Evolutionary conservation across 139 green algal genomes (phyloP).

Genomic region (Ettlia oleoabundans): DNA sequence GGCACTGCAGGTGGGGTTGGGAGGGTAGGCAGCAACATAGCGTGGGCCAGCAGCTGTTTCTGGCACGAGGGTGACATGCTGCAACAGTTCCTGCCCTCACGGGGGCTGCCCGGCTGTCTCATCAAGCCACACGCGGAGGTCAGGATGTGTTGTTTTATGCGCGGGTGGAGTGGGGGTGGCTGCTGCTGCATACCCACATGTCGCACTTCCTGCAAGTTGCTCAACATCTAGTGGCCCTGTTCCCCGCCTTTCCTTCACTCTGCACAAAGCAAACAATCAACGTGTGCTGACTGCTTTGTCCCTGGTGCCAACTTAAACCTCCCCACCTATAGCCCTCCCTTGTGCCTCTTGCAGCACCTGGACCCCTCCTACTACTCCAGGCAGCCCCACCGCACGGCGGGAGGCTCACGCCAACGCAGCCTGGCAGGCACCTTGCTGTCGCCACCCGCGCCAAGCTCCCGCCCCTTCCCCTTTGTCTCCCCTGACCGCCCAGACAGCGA

Average conservation of each 20-base stretch:
- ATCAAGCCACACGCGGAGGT: too few species aligned
- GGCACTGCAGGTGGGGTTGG: conserved; percentile 13
- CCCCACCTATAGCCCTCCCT: background rate
- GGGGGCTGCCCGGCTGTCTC: too few species aligned
- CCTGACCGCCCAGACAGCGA: conserved; percentile 11
- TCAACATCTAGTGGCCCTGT: too few species aligned
- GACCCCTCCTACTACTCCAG: conserved; percentile 40
- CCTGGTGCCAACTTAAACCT: background rate
- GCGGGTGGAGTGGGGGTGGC: too few species aligned
- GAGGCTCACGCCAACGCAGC: background rate
- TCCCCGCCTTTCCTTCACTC: too few species aligned
- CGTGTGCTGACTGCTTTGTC: too few species aligned
- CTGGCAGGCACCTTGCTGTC: conserved; percentile 14
- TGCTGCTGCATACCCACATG: too few species aligned
- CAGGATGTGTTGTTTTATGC: too few species aligned
- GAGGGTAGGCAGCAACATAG: background rate
- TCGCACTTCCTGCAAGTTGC: too few species aligned
- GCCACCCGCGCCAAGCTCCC: background rate
- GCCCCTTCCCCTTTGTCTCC: conserved; percentile 33
- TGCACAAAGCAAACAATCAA: too few species aligned
- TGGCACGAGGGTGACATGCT: too few species aligned
- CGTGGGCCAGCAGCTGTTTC: background rate
- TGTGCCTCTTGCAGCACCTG: conserved; percentile 18
- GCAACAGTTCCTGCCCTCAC: too few species aligned
- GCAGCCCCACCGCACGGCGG: conserved; percentile 7